Percentiles rank a stretch among this genome's conserved stretches.
These are phyloP conservation scores for Diaporthe amygdali DNA, from an alignment of 2,329 filamentous ascomycete species.

Conservation along the genomic window DNA sequence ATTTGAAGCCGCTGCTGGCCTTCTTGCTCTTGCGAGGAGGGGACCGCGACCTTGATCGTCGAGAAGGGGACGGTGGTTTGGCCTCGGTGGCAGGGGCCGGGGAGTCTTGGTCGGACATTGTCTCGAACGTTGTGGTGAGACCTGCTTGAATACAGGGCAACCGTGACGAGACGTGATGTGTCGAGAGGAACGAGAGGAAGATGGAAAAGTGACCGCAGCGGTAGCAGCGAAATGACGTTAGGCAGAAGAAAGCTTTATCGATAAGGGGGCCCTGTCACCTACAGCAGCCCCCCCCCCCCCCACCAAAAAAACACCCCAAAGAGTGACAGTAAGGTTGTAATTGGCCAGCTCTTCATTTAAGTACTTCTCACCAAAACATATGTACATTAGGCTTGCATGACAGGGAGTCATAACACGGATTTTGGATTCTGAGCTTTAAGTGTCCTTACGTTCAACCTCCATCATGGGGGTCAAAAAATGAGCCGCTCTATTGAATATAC, in stretches of 20 bases:
- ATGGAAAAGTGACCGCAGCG: background rate
- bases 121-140: background rate
- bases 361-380: no score
- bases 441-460: no score
- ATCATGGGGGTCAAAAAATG: no score
- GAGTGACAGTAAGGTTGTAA: no score
- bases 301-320: no score
- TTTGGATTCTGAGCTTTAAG: no score
- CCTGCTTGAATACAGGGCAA: background rate
- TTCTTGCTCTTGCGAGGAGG: conserved; percentile 21
- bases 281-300: no score
- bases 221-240: background rate
- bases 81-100: background rate
- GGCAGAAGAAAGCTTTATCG: conserved; percentile 12
- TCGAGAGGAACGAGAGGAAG: background rate
- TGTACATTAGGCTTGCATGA: no score
- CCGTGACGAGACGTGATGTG: background rate
- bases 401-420: no score
- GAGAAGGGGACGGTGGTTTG: background rate
- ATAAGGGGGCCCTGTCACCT: background rate
- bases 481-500: no score
- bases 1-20: conserved; percentile 33
- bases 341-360: no score
- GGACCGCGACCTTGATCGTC: conserved; percentile 16
- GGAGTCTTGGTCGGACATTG: conserved; percentile 11